Evolutionary conservation across 2,329 filamentous ascomycete species (phyloP), one percentile per base, ranked within the genome.

Genomic region (Aspergillus fischeri): DNA sequence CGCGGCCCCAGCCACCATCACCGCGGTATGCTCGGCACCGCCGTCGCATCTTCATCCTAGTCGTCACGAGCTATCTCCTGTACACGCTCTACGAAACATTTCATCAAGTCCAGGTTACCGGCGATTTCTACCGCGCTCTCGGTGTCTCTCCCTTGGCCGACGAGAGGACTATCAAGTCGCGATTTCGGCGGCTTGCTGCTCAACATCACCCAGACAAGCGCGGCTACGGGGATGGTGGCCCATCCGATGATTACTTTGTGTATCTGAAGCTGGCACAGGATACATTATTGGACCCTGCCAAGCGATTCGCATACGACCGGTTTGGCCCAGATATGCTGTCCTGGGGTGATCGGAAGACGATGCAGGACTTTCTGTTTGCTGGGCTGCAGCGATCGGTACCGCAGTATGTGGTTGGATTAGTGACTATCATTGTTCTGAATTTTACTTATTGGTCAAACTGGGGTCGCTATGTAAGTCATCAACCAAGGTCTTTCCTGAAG

Each of bases 41-140:
- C 59, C 89, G 89, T 57, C 84, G 86, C 66, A 93, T 97, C 71
- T 87, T 94, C 72, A 88, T 93, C 70, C 79, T 88, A 65, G 90
- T 97, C 67, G 88, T 97, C 52, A 80, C 88, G 51, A 77, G 84
- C 59, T 99, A 97, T 77, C 89, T 97, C 41, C 77, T 88, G 63
- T 97, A 96, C 80, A 96, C 92, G 49, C 86, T 97, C 67, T 94
- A 92, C 78, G 93, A 97, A 77, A 89, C 91, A 67, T 90, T 96
- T 80, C 86, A 90, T 78, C 86, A 91, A 61, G 81, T 96, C 28
- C 88, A 85, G 61, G 78, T 82, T 48, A 78, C 81, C 1, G 86
- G 88, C 20, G 87, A 91, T 73, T 96, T 89, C 78, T 97, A 97
- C 77, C 80, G 84, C 49, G 83, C 88, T 61, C 83, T 99, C 0